Percentiles rank a stretch among this genome's conserved stretches.
phyloP scores from a whole-genome alignment of 768 basidiomycete species.

The Tricholoma furcatifolium region DNA sequence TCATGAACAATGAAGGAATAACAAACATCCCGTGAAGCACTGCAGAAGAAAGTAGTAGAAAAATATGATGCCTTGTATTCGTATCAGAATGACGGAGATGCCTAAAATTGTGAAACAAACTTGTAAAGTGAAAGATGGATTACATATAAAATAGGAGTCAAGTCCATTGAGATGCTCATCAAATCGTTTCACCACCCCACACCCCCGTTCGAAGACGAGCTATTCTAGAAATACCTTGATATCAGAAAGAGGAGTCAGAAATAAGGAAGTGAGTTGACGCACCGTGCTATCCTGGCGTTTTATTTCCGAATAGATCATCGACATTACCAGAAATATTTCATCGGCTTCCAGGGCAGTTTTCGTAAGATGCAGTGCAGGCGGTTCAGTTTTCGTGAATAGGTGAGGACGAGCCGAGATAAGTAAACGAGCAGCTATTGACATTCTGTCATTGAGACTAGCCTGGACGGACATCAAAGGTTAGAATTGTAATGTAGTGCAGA shows the following conservation, averaged over 20 bases:
- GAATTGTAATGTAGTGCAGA: not conserved
- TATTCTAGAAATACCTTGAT: not conserved
- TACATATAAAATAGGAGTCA: too few species aligned
- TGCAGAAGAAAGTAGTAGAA: too few species aligned
- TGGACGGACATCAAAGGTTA: conserved; percentile 8
- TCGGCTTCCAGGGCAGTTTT: conserved; percentile 38
- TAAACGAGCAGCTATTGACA: conserved; percentile 36
- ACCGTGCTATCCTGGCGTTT: conserved; percentile 35
- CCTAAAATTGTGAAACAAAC: too few species aligned
- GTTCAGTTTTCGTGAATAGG: conserved; percentile 43
- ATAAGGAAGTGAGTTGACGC: not conserved
- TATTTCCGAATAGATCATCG: conserved; percentile 34
- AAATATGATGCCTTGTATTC: too few species aligned
- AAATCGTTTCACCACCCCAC: not conserved
- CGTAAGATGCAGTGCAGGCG: conserved; percentile 37
- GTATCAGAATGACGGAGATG: too few species aligned
- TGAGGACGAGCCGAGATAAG: conserved; percentile 47
- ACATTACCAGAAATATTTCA: conserved; percentile 37
- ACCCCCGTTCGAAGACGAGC: not conserved
- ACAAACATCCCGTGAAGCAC: too few species aligned
- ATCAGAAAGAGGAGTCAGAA: not conserved
- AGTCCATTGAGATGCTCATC: too few species aligned
- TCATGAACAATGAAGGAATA: too few species aligned
- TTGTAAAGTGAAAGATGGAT: too few species aligned
- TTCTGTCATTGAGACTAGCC: conserved; percentile 24